phyloP scores from a whole-genome alignment of 75 land plant species.

The Selaginella moellendorffii region DNA sequence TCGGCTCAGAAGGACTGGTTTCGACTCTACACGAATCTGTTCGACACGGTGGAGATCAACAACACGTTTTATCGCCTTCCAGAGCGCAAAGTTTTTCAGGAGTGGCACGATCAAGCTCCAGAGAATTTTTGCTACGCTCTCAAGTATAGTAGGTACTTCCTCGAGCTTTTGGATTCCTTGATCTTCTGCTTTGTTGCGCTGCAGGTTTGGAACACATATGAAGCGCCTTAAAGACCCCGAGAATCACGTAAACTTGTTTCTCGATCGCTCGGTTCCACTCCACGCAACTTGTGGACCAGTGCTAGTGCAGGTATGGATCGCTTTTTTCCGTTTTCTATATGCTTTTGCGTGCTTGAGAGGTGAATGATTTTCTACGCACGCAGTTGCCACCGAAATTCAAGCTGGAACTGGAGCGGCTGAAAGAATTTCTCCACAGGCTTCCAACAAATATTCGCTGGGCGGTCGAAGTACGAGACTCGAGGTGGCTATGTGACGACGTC shows the following conservation, averaged over 20 bases:
- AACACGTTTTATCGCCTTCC: conserved; percentile 28
- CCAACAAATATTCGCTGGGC: conserved; percentile 25
- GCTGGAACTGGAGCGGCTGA: conserved; percentile 19
- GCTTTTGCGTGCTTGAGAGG: too few relatives aligned
- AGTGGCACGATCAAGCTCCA: conserved; percentile 19
- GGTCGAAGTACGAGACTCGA: conserved; percentile 21
- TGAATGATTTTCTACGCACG: too few relatives aligned
- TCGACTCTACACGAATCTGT: neutral
- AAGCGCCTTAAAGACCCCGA: conserved; percentile 25
- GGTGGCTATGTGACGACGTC: conserved; percentile 28
- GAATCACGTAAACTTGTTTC: conserved; percentile 16
- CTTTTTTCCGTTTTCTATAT: too few relatives aligned
- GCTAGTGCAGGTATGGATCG: conserved; percentile 20
- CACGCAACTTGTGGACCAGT: conserved; percentile 19
- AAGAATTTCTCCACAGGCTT: conserved; percentile 11
- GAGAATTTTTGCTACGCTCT: conserved; percentile 21
- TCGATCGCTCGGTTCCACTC: conserved; percentile 15
- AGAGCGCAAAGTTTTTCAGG: conserved; percentile 11
- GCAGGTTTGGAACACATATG: conserved; percentile 27
- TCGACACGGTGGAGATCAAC: conserved; percentile 18
- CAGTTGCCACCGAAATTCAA: conserved; percentile 30
- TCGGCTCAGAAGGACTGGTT: conserved; percentile 26
- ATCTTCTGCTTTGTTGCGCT: neutral
- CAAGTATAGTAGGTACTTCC: conserved; percentile 23
- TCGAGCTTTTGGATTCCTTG: neutral